Percentiles rank a stretch among this genome's conserved stretches.
Evolutionary conservation across 1,284 basidiomycete species (phyloP).

Genomic region (Trametes versicolor): DNA sequence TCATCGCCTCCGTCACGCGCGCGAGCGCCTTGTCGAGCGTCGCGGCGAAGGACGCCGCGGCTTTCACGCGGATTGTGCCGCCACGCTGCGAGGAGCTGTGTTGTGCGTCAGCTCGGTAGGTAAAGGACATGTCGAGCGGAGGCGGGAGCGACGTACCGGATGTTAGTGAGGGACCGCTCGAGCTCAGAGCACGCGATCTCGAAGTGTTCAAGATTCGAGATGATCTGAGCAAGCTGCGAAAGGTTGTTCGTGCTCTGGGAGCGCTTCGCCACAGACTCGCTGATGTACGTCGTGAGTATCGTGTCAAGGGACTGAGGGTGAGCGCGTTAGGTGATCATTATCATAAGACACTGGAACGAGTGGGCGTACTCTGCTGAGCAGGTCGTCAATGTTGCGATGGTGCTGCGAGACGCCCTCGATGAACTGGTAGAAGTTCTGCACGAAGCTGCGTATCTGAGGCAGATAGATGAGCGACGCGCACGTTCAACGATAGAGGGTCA

Average conservation of each 20-base stretch:
- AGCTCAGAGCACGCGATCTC: constrained; percentile 88
- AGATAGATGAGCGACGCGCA: constrained; percentile 6
- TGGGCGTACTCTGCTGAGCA: constrained; percentile 81
- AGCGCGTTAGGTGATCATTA: background rate
- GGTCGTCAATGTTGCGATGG: constrained; percentile 92
- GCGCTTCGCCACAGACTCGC: constrained; percentile 78
- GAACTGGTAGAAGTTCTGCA: constrained; percentile 97
- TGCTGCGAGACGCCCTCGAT: constrained; percentile 94
- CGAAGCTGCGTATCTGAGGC: constrained; percentile 85
- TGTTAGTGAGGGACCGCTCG: constrained; percentile 85
- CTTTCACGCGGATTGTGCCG: constrained; percentile 78
- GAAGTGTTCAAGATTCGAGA: constrained; percentile 95
- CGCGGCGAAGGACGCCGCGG: constrained; percentile 72
- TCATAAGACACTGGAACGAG: no score
- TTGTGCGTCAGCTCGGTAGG: background rate
- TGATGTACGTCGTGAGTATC: constrained; percentile 86
- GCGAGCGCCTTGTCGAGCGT: constrained; percentile 78
- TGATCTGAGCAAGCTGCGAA: constrained; percentile 95
- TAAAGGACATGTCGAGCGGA: background rate
- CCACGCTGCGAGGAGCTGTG: constrained; percentile 76
- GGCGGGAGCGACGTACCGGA: constrained; percentile 60
- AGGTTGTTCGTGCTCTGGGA: constrained; percentile 82
- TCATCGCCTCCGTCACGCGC: constrained; percentile 87
- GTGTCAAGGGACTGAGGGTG: constrained; percentile 82
- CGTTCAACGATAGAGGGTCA: constrained; percentile 5